Base-by-base conservation (phyloP, 805 yeast genomes). In the Nakazawaea populi region DNA sequence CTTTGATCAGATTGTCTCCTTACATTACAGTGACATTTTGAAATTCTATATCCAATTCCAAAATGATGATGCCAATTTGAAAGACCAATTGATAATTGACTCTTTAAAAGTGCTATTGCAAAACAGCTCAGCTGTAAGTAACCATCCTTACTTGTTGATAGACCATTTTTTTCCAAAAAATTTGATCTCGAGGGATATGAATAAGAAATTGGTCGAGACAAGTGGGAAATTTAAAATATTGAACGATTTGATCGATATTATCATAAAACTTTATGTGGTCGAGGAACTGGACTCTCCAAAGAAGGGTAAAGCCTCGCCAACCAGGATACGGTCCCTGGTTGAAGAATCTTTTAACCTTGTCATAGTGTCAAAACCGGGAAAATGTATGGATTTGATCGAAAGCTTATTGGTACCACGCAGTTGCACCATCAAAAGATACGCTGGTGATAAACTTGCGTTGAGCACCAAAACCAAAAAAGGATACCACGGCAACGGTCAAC, bases 21-120 rank as follows among this genome's bases (percentile, higher is more conserved):
- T 90, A 40, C 98, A 92, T 67, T 92, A 91, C 63, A 82, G 92
- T 35, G 98, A 91, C 62, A 89, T 92, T 52, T 72, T 92, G 58
- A 84, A 89, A 66, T 91, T 85, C 64, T 90, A 88, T 61, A 96
- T 89, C 63, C 71, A 80, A 46, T 69, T 75, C 52, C 76, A 74
- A 55, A 68, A 75, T 1, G 67, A 70, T 35, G 69, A 71, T 49
- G 72, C 66, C 41, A 66, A 70, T 7, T 54, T 63, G n/a, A 58
- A 65, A 44, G 82, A 79, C 46, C 75, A 75, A 44, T 79, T 87
- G 31, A 78, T 87, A 37, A 72, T 82, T n/a, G 88, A 88, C 60
- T 83, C 95, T 0, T 73, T 92, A 64, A 78, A 82, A 53, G 85
- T 88, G 6, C 79, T 95, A 65, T 78, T 88, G 53, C 67, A 78